phyloP scores from a whole-genome alignment of 2,329 filamentous ascomycete genomes.

The Cladosporium phlei region DNA sequence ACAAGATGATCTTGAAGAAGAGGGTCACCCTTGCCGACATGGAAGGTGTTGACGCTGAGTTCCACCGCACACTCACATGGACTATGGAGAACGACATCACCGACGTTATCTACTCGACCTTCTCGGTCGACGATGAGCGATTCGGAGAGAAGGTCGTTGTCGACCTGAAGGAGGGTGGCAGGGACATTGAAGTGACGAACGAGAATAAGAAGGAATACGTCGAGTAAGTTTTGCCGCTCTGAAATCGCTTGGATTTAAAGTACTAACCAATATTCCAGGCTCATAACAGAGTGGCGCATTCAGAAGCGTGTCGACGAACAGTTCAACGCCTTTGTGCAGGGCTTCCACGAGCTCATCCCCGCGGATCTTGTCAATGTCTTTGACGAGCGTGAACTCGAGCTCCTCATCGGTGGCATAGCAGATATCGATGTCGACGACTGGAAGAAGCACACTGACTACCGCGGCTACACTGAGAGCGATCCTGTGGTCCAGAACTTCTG shows the following conservation, averaged over 20 bases:
- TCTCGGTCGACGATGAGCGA: constrained; percentile 93
- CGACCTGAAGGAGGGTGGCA: constrained; percentile 83
- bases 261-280: constrained; percentile 38
- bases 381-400: constrained; percentile 91
- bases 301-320: constrained; percentile 97
- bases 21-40: constrained; percentile 88
- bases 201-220: constrained; percentile 99
- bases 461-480: constrained; percentile 95
- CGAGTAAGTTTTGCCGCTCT: constrained; percentile 60
- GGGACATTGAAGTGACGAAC: constrained; percentile 93
- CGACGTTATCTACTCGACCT: constrained; percentile 89
- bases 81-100: constrained; percentile 97
- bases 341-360: constrained; percentile 96
- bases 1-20: constrained; percentile 98
- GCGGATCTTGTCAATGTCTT: constrained; percentile 97
- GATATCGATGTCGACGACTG: constrained; percentile 99
- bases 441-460: constrained; percentile 99
- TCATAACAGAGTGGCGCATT: constrained; percentile 99
- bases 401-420: constrained; percentile 97
- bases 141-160: constrained; percentile 93
- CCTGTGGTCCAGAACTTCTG: constrained; percentile 98
- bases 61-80: constrained; percentile 95
- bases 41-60: constrained; percentile 98
- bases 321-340: constrained; percentile 95
- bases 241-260: too few species aligned